Evolutionary conservation across 1,284 basidiomycete species (phyloP).

Genomic region (Athelia psychrophila): DNA sequence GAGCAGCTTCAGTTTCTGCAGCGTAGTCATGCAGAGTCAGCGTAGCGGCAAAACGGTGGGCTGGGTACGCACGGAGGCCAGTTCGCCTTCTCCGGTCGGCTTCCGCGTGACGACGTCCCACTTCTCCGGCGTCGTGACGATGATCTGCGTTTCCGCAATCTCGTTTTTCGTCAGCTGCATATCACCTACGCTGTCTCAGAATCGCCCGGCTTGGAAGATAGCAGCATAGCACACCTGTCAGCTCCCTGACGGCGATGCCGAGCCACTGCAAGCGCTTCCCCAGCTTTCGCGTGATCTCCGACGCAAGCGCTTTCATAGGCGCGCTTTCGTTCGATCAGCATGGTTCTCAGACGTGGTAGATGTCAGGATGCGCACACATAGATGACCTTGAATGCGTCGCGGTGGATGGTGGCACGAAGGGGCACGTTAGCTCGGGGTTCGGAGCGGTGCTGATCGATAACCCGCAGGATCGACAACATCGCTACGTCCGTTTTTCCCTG

Average conservation of each 20-base stretch:
- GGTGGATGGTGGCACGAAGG: slow-evolving; percentile 57
- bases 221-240: slow-evolving; percentile 63
- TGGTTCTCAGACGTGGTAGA: not conserved
- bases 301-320: slow-evolving; percentile 97
- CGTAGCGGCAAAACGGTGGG: not conserved
- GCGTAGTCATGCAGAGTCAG: slow-evolving; percentile 7
- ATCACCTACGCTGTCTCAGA: slow-evolving; percentile 60
- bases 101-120: slow-evolving; percentile 99
- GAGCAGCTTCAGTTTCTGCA: slow-evolving; percentile 86
- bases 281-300: slow-evolving; percentile 94
- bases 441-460: slow-evolving; percentile 73
- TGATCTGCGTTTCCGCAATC: slow-evolving; percentile 95
- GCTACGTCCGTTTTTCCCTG: slow-evolving; percentile 99
- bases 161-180: slow-evolving; percentile 97
- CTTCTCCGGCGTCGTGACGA: slow-evolving; percentile 99
- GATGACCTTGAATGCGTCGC: slow-evolving; percentile 90
- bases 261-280: slow-evolving; percentile 91
- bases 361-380: slow-evolving; percentile 82
- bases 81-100: slow-evolving; percentile 93
- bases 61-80: slow-evolving; percentile 70
- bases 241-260: slow-evolving; percentile 82
- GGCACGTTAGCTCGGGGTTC: slow-evolving; percentile 28
- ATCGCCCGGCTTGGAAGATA: not conserved
- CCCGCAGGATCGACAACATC: slow-evolving; percentile 90
- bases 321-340: slow-evolving; percentile 52